A percentile compares a stretch with the other conserved stretches of the same genome.
phyloP scores from a whole-genome alignment of 192 early-diverging fungal species.

The Tieghemiomyces parasiticus region DNA sequence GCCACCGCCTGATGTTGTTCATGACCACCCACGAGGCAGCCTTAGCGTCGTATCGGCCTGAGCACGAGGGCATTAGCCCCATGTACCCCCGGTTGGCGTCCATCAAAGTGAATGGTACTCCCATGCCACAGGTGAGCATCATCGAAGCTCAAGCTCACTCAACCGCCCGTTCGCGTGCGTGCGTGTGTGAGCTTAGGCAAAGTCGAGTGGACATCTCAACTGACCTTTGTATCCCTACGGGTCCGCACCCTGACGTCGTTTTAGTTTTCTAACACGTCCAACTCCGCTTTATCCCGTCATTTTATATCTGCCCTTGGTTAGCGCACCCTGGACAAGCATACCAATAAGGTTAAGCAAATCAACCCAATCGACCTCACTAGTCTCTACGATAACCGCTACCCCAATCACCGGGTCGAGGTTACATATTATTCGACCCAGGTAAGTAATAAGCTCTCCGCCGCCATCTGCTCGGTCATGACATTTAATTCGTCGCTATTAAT shows the following conservation, averaged over 20 bases:
- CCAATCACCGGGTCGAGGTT: slow-evolving; percentile 31
- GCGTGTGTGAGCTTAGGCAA: background rate
- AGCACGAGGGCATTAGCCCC: background rate
- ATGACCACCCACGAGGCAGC: background rate
- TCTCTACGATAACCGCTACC: slow-evolving; percentile 14
- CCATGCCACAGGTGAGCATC: background rate
- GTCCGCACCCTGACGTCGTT: too few relatives aligned
- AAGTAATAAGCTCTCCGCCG: background rate
- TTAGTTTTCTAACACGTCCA: background rate
- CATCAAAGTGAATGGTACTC: background rate
- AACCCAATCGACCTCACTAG: slow-evolving; percentile 36
- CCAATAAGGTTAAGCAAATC: slow-evolving; percentile 12
- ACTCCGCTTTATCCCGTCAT: background rate
- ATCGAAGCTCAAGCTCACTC: background rate
- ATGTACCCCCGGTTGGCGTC: background rate
- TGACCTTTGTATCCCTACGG: too few relatives aligned
- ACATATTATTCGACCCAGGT: slow-evolving; percentile 36
- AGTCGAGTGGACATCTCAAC: too few relatives aligned
- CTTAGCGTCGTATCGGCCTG: background rate
- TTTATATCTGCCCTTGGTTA: background rate
- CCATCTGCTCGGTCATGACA: too few relatives aligned
- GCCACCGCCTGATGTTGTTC: background rate
- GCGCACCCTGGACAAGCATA: background rate
- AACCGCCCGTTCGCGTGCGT: background rate
- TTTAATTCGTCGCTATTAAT: background rate